Conservation (phyloP, 345 rosid species). For the Lepidium sativum region DNA sequence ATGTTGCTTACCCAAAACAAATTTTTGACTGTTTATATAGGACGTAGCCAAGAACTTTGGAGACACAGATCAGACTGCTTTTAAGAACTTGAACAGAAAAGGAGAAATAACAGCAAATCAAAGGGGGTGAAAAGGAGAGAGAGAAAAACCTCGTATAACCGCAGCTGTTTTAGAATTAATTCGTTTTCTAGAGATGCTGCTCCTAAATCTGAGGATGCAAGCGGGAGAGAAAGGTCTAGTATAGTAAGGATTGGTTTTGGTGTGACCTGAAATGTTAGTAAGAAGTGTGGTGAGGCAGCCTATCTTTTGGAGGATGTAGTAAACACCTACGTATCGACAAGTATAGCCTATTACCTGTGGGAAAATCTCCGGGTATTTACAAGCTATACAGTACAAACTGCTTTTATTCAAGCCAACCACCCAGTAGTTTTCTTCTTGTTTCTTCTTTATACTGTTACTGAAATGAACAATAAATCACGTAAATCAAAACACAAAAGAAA, state of each 20-base stretch:
- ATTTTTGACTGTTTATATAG: not conserved
- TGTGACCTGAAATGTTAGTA: conserved; percentile 51
- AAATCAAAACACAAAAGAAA: not conserved
- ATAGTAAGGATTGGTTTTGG: conserved; percentile 82
- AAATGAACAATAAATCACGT: conserved; percentile 10
- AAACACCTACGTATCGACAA: not conserved
- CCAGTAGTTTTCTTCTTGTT: conserved; percentile 76
- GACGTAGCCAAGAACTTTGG: not conserved
- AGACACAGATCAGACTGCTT: conserved; percentile 1
- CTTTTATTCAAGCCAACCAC: conserved; percentile 67
- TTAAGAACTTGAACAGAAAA: not conserved
- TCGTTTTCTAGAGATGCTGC: conserved; percentile 88
- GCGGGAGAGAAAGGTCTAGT: conserved; percentile 60
- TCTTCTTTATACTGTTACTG: conserved; percentile 63
- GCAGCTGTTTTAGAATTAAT: conserved; percentile 59
- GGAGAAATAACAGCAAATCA: not conserved
- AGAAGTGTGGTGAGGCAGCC: conserved; percentile 2
- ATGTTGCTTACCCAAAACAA: not conserved
- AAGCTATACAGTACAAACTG: conserved; percentile 64
- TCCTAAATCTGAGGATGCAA: conserved; percentile 90
- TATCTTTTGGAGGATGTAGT: not conserved
- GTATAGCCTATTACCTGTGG: conserved; percentile 52
- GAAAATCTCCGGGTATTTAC: conserved; percentile 58
- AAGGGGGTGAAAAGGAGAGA: conserved; percentile 1
- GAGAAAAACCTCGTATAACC: conserved; percentile 54